Conservation (phyloP, 148 eudicot genomes). For the Rhododendron mucronatum region DNA sequence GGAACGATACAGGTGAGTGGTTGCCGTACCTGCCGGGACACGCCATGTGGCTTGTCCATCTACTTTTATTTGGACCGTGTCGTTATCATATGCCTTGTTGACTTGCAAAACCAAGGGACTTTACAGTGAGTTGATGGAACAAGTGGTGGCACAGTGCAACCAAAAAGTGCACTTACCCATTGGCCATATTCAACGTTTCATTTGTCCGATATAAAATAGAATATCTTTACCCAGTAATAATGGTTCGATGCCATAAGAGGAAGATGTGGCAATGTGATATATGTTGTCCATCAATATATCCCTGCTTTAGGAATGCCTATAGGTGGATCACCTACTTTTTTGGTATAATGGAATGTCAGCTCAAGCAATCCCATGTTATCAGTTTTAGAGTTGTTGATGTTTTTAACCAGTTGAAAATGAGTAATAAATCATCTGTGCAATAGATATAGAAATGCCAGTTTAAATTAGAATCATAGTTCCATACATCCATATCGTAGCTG, state of each 20-base stretch:
- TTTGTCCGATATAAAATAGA: background rate
- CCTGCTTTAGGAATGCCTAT: background rate
- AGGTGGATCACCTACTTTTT: background rate
- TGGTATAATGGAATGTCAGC: background rate
- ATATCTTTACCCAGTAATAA: background rate
- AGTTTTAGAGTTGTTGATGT: background rate
- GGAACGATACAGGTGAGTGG: background rate
- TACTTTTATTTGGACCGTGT: background rate
- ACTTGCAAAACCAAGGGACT: background rate
- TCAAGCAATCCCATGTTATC: background rate
- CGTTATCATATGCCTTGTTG: background rate
- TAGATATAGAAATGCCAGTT: background rate
- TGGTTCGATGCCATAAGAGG: background rate
- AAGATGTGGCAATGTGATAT: background rate
- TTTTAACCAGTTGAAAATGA: background rate
- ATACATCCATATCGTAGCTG: background rate
- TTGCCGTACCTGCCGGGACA: background rate
- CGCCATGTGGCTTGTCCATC: background rate
- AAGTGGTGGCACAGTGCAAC: background rate
- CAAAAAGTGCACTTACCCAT: background rate
- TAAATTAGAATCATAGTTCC: background rate
- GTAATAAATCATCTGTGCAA: background rate
- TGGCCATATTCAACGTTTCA: background rate
- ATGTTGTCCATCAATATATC: background rate
- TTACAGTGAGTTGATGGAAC: background rate